These are phyloP conservation scores for Botrytis medusae DNA, from an alignment of 2,329 filamentous ascomycete species.

Conservation along the genomic window DNA sequence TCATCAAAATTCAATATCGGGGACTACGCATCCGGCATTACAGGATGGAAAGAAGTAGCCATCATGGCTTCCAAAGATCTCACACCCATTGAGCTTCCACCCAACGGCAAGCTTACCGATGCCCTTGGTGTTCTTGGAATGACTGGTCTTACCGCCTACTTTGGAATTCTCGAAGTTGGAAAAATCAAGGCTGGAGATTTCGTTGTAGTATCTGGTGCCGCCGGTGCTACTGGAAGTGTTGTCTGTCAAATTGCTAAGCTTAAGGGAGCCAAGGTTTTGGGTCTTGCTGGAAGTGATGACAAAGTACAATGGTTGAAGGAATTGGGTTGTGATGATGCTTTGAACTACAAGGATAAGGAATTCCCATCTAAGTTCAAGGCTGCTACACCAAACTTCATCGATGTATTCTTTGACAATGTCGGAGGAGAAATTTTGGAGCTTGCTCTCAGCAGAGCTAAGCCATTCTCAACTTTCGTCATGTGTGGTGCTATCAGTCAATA, in stretches of 20 bases:
- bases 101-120: slow-evolving; percentile 52
- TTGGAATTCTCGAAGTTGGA: slow-evolving; percentile 69
- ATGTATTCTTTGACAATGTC: slow-evolving; percentile 75
- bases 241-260: slow-evolving; percentile 78
- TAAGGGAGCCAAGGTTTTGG: slow-evolving; percentile 61
- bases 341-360: slow-evolving; percentile 68
- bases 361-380: slow-evolving; percentile 60
- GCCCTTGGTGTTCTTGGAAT: slow-evolving; percentile 61
- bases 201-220: slow-evolving; percentile 75
- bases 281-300: slow-evolving; percentile 64
- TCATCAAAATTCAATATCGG: slow-evolving; percentile 55
- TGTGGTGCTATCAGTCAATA: slow-evolving; percentile 71
- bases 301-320: slow-evolving; percentile 68
- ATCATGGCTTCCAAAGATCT: slow-evolving; percentile 55
- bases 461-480: slow-evolving; percentile 64
- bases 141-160: slow-evolving; percentile 74
- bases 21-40: slow-evolving; percentile 53
- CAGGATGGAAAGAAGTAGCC: slow-evolving; percentile 68
- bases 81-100: slow-evolving; percentile 44
- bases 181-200: slow-evolving; percentile 68
- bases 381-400: slow-evolving; percentile 59
- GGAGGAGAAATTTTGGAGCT: slow-evolving; percentile 70
- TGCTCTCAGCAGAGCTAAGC: slow-evolving; percentile 62
- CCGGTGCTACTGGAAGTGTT: slow-evolving; percentile 74
- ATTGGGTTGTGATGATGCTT: slow-evolving; percentile 64